Conservation (phyloP, 78 protist species). For the Dictyostelium firmibasis region DNA sequence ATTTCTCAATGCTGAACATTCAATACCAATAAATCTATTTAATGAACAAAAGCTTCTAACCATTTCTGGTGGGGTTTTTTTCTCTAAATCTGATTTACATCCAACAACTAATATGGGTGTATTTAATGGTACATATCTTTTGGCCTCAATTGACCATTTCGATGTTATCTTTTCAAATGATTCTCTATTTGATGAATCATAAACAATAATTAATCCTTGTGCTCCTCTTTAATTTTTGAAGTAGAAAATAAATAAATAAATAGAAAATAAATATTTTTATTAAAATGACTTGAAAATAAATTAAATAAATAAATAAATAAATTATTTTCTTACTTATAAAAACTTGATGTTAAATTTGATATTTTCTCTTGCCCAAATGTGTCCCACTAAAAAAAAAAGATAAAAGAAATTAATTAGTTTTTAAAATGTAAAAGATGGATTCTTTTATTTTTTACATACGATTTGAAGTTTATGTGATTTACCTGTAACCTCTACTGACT, state of each 20-base stretch:
- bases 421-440: background rate
- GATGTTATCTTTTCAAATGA: slow-evolving; percentile 25
- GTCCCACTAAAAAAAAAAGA: slow-evolving; percentile 24
- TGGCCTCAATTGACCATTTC: slow-evolving; percentile 41
- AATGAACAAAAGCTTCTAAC: slow-evolving; percentile 10
- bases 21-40: slow-evolving; percentile 19
- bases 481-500: slow-evolving; percentile 31
- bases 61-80: slow-evolving; percentile 4
- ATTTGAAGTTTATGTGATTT: slow-evolving; percentile 37
- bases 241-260: background rate
- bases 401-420: no score
- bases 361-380: slow-evolving; percentile 58
- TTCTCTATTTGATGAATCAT: slow-evolving; percentile 53
- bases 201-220: slow-evolving; percentile 49
- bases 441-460: background rate
- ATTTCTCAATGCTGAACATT: slow-evolving; percentile 49
- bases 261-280: background rate
- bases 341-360: slow-evolving; percentile 42
- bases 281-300: background rate
- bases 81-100: slow-evolving; percentile 54
- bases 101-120: slow-evolving; percentile 42
- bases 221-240: slow-evolving; percentile 34
- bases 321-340: slow-evolving; percentile 12
- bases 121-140: slow-evolving; percentile 4
- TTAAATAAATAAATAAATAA: background rate